phyloP scores from a whole-genome alignment of 2,329 filamentous ascomycete species.

The Coniella vitis region DNA sequence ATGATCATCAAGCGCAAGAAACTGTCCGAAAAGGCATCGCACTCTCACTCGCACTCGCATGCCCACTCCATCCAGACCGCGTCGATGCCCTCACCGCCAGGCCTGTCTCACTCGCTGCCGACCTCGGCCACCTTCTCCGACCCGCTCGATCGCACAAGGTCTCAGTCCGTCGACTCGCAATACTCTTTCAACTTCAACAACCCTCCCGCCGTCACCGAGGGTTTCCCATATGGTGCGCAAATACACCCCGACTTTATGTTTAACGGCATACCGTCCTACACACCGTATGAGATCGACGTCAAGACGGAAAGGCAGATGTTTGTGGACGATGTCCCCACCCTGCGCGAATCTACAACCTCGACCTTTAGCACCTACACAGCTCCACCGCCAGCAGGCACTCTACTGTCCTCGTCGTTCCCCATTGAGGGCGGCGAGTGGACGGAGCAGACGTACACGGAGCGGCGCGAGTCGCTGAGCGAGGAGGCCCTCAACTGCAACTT shows the following conservation, averaged over 20 bases:
- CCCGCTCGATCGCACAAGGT: constrained; percentile 64
- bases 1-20: constrained; percentile 96
- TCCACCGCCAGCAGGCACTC: constrained; percentile 63
- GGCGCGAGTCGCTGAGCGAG: constrained; percentile 60
- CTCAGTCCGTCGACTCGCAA: constrained; percentile 74
- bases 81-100: constrained; percentile 62
- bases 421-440: constrained; percentile 60
- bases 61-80: constrained; percentile 40
- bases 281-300: constrained; percentile 89
- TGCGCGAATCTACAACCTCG: constrained; percentile 80
- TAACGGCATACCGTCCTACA: constrained; percentile 39
- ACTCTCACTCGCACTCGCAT: constrained; percentile 21
- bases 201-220: constrained; percentile 45
- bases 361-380: constrained; percentile 89
- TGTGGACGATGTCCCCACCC: constrained; percentile 80
- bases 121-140: constrained; percentile 77
- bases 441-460: constrained; percentile 61
- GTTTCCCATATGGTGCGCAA: constrained; percentile 55
- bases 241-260: constrained; percentile 57
- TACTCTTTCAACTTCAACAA: constrained; percentile 71
- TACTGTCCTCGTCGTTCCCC: constrained; percentile 53
- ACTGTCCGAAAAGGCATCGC: constrained; percentile 74
- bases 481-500: constrained; percentile 69
- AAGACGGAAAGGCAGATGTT: constrained; percentile 94
- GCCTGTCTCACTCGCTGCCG: constrained; percentile 73